A percentile compares a stretch with the other conserved stretches of the same genome.
These are phyloP conservation scores for Chalara sp. DNA, from an alignment of 2,329 filamentous ascomycete genomes.

Conservation along the genomic window DNA sequence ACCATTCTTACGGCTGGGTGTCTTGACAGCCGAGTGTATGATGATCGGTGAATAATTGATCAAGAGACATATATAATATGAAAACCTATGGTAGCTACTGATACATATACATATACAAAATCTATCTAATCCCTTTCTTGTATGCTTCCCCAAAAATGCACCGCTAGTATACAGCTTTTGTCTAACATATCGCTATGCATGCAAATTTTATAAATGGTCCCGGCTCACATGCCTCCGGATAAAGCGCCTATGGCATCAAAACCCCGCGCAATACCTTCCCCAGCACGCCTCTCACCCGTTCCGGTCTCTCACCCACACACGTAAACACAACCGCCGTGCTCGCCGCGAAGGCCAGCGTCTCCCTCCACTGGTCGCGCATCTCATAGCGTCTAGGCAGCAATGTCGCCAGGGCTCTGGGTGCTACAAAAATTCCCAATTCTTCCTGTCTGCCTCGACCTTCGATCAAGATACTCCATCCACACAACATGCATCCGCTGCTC, in stretches of 20 bases:
- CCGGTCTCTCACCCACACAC: conserved; percentile 54
- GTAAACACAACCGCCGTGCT: conserved; percentile 68
- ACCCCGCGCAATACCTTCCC: conserved; percentile 45
- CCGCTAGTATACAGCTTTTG: too few relatives aligned
- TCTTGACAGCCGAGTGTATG: too few relatives aligned
- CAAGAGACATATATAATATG: too few relatives aligned
- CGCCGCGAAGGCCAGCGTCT: conserved; percentile 58
- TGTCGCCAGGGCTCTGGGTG: conserved; percentile 69
- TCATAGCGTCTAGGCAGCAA: conserved; percentile 65
- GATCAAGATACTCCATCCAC: conserved; percentile 75
- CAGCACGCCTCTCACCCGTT: conserved; percentile 60
- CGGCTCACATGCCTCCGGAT: too few relatives aligned
- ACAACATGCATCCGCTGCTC: conserved; percentile 63
- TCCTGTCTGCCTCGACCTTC: conserved; percentile 60
- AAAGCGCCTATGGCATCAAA: conserved; percentile 2
- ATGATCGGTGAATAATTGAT: too few relatives aligned
- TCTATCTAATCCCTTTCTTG: too few relatives aligned
- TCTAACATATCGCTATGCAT: too few relatives aligned
- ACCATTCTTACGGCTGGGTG: too few relatives aligned
- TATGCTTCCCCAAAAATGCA: too few relatives aligned
- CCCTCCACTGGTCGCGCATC: conserved; percentile 56
- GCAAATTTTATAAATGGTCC: too few relatives aligned
- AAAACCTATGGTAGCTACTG: too few relatives aligned
- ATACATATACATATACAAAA: too few relatives aligned
- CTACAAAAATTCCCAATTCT: conserved; percentile 75